Percentiles rank a stretch among this genome's conserved stretches.
These are phyloP conservation scores for Fusarium newnesense DNA, from an alignment of 2,329 filamentous ascomycete species.

Conservation along the genomic window DNA sequence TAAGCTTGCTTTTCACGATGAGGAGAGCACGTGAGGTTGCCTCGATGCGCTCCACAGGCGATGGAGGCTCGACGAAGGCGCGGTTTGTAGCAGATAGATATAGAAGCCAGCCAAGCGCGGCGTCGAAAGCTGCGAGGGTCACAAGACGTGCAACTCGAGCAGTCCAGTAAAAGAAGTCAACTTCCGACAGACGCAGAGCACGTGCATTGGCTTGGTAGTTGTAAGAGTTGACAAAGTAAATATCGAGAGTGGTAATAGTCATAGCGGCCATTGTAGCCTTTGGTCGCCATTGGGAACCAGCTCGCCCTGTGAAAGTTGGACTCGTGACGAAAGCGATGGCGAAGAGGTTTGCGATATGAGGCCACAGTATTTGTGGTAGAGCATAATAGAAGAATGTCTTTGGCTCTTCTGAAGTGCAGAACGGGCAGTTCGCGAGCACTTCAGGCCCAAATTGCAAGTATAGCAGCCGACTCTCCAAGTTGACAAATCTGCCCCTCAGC, in stretches of 20 bases:
- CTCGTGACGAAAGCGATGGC: slow-evolving; percentile 80
- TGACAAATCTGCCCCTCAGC: slow-evolving; percentile 75
- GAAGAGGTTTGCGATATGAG: slow-evolving; percentile 83
- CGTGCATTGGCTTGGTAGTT: slow-evolving; percentile 72
- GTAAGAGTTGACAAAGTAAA: slow-evolving; percentile 73
- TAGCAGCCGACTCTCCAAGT: slow-evolving; percentile 76
- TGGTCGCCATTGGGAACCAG: slow-evolving; percentile 75
- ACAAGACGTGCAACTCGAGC: slow-evolving; percentile 71
- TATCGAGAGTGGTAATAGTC: slow-evolving; percentile 69
- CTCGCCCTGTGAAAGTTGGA: slow-evolving; percentile 68
- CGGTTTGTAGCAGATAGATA: slow-evolving; percentile 85
- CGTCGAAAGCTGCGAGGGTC: slow-evolving; percentile 73
- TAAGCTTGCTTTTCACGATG: slow-evolving; percentile 72
- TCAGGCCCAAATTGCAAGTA: slow-evolving; percentile 87
- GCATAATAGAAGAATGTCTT: slow-evolving; percentile 83
- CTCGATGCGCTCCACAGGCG: slow-evolving; percentile 74
- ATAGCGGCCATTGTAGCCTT: slow-evolving; percentile 73
- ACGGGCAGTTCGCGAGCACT: slow-evolving; percentile 79
- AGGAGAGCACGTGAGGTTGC: slow-evolving; percentile 65
- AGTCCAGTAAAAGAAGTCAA: slow-evolving; percentile 79
- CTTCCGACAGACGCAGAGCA: slow-evolving; percentile 68
- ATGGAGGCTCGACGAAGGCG: slow-evolving; percentile 73
- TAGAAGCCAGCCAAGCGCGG: slow-evolving; percentile 69
- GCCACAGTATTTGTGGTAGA: slow-evolving; percentile 75
- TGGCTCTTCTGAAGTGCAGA: slow-evolving; percentile 79